Evolutionary conservation across 2,329 filamentous ascomycete species (phyloP).

Genomic region (Torrubiella hemipterigena): DNA sequence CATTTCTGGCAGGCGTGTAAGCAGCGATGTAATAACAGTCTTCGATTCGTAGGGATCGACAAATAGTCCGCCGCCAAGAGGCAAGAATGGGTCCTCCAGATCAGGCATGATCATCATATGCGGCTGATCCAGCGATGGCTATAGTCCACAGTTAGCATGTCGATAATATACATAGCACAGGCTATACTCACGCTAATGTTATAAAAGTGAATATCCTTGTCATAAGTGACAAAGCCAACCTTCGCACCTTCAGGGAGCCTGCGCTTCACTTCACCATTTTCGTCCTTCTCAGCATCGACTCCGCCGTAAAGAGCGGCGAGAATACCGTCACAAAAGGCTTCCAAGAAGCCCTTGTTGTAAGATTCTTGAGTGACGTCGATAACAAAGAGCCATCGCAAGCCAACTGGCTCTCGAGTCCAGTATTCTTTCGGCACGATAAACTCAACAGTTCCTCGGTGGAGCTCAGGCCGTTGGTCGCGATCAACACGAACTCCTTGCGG

Average conservation of each 20-base stretch:
- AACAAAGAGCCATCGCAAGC: constrained; percentile 77
- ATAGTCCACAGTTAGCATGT: constrained; percentile 2
- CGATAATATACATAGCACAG: background rate
- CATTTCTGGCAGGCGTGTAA: constrained; percentile 70
- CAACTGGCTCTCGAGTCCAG: constrained; percentile 89
- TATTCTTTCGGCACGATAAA: constrained; percentile 98
- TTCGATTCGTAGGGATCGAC: constrained; percentile 89
- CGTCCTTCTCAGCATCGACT: constrained; percentile 35
- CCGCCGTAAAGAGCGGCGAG: constrained; percentile 71
- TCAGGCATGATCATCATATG: constrained; percentile 99
- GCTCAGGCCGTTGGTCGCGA: constrained; percentile 75
- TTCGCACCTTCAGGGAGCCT: constrained; percentile 67
- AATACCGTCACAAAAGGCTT: constrained; percentile 84
- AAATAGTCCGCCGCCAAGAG: constrained; percentile 82
- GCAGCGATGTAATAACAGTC: constrained; percentile 75
- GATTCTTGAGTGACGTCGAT: constrained; percentile 91
- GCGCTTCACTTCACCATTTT: constrained; percentile 39
- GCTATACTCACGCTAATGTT: constrained; percentile 63
- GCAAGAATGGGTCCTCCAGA: constrained; percentile 90
- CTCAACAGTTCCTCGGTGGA: constrained; percentile 86
- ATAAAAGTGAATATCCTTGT: constrained; percentile 97
- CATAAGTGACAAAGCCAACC: constrained; percentile 90
- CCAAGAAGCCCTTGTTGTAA: constrained; percentile 79
- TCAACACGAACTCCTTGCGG: constrained; percentile 80
- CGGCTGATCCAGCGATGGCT: constrained; percentile 69